Evolutionary conservation across 23 red algal genomes (phyloP).

Genomic region (Pyropia haitanensis): DNA sequence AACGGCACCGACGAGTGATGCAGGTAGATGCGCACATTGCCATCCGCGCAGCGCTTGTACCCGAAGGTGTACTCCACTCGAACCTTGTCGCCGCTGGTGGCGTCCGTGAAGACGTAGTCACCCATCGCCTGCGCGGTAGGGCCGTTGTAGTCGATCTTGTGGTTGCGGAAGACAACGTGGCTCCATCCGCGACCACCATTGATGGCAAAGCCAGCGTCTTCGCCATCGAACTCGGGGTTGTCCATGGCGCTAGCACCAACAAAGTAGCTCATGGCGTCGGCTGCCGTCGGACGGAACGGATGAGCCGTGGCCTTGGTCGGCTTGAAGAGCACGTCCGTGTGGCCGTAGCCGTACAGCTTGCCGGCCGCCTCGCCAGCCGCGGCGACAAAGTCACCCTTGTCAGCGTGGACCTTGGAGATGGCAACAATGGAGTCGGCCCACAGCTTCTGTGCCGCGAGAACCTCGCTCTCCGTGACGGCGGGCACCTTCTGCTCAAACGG

Average conservation of each 20-base stretch:
- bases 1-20: neutral
- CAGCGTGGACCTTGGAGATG: neutral
- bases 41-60: neutral
- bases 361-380: neutral
- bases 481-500: no score
- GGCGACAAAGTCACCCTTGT: neutral
- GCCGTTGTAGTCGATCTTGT: neutral
- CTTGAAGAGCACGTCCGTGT: neutral
- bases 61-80: conserved; percentile 2
- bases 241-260: no score
- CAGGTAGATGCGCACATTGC: neutral
- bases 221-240: conserved; percentile 1
- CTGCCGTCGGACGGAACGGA: neutral
- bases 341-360: neutral
- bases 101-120: conserved; percentile 1
- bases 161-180: neutral
- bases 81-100: neutral
- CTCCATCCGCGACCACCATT: neutral
- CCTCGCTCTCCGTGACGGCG: neutral
- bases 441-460: conserved; percentile 1
- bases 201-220: conserved; percentile 2
- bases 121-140: conserved; percentile 1
- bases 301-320: neutral
- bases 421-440: conserved; percentile 1
- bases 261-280: conserved; percentile 1